Conservation (phyloP, 208 protist genomes). For the Trichomonas tenax region DNA sequence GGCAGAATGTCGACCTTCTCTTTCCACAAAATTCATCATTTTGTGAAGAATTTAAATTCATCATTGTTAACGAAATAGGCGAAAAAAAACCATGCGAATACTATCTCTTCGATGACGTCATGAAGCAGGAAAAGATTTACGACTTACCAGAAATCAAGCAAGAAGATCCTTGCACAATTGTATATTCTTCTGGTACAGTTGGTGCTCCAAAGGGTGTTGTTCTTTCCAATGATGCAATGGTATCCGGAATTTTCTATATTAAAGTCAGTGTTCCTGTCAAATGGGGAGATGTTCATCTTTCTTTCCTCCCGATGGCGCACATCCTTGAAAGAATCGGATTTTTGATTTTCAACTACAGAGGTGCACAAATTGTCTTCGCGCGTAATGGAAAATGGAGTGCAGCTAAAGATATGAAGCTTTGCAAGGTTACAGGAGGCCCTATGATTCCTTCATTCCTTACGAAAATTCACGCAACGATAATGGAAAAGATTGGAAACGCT, state of each 20-base stretch:
- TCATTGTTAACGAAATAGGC: background rate
- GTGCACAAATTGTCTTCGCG: background rate
- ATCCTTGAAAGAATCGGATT: background rate
- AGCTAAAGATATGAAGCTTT: background rate
- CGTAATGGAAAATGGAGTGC: background rate
- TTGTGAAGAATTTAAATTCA: background rate
- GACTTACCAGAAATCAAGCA: background rate
- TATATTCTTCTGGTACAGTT: background rate
- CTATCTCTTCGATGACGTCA: background rate
- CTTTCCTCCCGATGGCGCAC: background rate
- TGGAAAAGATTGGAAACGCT: background rate
- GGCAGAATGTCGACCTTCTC: background rate
- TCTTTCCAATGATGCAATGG: background rate
- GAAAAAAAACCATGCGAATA: background rate
- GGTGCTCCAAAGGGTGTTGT: constrained; percentile 4
- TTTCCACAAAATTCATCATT: background rate
- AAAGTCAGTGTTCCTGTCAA: background rate
- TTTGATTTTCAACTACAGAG: background rate
- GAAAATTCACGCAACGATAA: background rate
- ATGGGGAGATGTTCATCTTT: background rate
- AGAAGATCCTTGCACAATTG: background rate
- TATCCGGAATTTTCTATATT: background rate
- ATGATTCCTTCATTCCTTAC: background rate
- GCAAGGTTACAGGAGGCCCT: background rate
- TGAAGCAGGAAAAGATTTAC: background rate